A percentile compares a stretch with the other conserved stretches of the same genome.
phyloP scores from a whole-genome alignment of 768 basidiomycete genomes.

The Ramaria sp. region DNA sequence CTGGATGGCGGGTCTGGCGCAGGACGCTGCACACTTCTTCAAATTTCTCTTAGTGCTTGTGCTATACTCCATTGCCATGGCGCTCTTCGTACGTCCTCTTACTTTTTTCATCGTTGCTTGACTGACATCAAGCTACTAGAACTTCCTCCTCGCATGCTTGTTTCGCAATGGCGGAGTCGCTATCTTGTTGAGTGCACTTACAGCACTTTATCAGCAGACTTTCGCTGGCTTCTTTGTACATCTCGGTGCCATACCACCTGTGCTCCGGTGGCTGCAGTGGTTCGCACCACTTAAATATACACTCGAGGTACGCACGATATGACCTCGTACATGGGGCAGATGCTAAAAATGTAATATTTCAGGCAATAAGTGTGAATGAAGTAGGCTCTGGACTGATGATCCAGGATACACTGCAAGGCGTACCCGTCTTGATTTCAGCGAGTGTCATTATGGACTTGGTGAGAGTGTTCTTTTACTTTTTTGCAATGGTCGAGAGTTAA shows the following conservation, averaged over 20 bases:
- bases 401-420: constrained; percentile 64
- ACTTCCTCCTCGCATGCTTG: constrained; percentile 78
- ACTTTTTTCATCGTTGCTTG: background rate
- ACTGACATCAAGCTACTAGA: constrained; percentile 30
- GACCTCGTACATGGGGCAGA: background rate
- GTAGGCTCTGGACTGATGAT: constrained; percentile 85
- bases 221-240: constrained; percentile 93
- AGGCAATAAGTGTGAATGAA: constrained; percentile 82
- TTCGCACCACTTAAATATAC: constrained; percentile 73
- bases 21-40: constrained; percentile 76
- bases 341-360: constrained; percentile 10
- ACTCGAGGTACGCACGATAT: constrained; percentile 33
- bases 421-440: constrained; percentile 73
- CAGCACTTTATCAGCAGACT: constrained; percentile 70
- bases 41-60: constrained; percentile 89
- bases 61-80: constrained; percentile 75
- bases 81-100: constrained; percentile 55
- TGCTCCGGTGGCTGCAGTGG: constrained; percentile 92
- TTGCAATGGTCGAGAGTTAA: background rate
- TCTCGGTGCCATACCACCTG: constrained; percentile 72
- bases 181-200: constrained; percentile 73
- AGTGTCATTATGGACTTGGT: constrained; percentile 78
- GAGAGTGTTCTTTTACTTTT: constrained; percentile 17
- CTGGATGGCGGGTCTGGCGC: constrained; percentile 89
- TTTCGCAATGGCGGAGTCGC: constrained; percentile 86